Conservation (phyloP, 2,329 filamentous ascomycete genomes). For the Diaporthe ilicicola region DNA sequence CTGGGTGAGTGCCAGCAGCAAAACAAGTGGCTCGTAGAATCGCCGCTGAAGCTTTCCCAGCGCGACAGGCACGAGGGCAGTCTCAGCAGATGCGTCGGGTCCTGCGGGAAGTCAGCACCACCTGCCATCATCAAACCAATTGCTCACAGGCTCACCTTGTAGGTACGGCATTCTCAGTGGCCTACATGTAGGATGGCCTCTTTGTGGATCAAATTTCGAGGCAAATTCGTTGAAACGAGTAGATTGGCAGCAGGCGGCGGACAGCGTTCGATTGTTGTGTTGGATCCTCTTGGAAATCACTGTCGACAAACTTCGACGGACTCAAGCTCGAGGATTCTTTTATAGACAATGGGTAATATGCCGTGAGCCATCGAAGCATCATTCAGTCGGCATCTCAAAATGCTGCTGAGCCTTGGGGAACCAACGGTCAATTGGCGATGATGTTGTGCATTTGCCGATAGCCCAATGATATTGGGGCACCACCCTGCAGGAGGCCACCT, state of each 20-base stretch:
- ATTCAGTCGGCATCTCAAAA: neutral
- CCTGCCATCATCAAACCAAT: too few species aligned
- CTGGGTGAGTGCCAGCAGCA: conserved; percentile 20
- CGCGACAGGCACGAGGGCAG: neutral
- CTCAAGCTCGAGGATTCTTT: neutral
- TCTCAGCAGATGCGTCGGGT: neutral
- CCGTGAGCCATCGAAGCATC: neutral
- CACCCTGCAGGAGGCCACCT: neutral
- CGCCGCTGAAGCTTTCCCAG: conserved; percentile 14
- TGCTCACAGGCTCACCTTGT: neutral
- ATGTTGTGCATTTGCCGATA: neutral
- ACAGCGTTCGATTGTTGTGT: neutral
- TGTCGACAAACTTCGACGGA: neutral
- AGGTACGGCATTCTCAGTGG: neutral
- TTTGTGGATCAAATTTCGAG: neutral
- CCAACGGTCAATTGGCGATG: neutral
- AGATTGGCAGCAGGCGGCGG: neutral
- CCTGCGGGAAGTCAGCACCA: neutral
- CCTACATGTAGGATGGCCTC: neutral
- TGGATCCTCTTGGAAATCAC: neutral
- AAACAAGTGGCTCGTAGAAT: conserved; percentile 31
- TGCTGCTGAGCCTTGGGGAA: neutral
- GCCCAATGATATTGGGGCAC: neutral
- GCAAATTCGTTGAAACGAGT: neutral
- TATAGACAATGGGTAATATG: neutral